These are phyloP conservation scores for Geotrichum candidum DNA, from an alignment of 1,139 yeast genomes.

Conservation along the genomic window DNA sequence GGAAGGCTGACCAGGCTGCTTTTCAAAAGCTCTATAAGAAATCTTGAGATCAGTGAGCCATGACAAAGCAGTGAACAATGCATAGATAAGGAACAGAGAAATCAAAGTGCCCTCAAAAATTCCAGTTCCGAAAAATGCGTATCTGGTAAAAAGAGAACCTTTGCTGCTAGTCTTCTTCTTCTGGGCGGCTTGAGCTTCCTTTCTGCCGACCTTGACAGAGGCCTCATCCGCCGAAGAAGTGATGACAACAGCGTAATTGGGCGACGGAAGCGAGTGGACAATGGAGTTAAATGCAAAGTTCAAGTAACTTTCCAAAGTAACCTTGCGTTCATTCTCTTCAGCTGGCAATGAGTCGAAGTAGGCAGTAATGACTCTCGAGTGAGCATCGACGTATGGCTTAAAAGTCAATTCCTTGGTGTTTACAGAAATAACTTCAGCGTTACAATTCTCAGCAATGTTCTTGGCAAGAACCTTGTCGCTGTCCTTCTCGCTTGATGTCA, in stretches of 20 bases:
- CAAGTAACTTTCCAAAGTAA: slow-evolving; percentile 28
- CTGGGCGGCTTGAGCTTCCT: slow-evolving; percentile 7
- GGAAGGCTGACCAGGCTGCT: slow-evolving; percentile 16
- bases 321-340: slow-evolving; percentile 18
- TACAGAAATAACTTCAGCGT: slow-evolving; percentile 28
- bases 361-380: slow-evolving; percentile 30
- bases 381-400: slow-evolving; percentile 28
- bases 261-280: slow-evolving; percentile 31
- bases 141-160: slow-evolving; percentile 41
- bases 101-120: slow-evolving; percentile 63
- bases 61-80: slow-evolving; percentile 50
- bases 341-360: slow-evolving; percentile 25
- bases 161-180: slow-evolving; percentile 8
- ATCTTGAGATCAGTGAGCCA: slow-evolving; percentile 62
- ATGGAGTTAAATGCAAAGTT: slow-evolving; percentile 27
- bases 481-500: slow-evolving; percentile 11
- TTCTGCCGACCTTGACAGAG: slow-evolving; percentile 10
- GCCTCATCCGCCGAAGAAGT: slow-evolving; percentile 25
- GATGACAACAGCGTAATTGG: slow-evolving; percentile 33
- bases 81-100: slow-evolving; percentile 45
- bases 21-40: slow-evolving; percentile 67
- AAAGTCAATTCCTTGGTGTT: slow-evolving; percentile 27
- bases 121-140: slow-evolving; percentile 54
- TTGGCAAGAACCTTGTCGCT: slow-evolving; percentile 19
- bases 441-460: slow-evolving; percentile 28